Percentiles rank a stretch among this genome's conserved stretches.
These are phyloP conservation scores for Lentinula novae-zelandiae DNA, from an alignment of 1,284 basidiomycete genomes.

Conservation along the genomic window DNA sequence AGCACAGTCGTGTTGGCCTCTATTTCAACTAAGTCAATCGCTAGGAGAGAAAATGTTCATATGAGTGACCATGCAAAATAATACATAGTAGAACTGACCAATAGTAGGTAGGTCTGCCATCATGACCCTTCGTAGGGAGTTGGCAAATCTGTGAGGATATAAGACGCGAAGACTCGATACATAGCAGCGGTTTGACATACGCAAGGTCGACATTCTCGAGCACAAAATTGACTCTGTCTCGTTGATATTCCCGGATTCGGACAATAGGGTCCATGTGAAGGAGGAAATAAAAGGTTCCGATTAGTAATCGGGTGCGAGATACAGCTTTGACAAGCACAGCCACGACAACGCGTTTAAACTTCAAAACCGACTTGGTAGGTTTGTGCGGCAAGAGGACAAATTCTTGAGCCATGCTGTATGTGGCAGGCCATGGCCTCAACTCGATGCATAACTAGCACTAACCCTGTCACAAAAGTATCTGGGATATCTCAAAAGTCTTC, in stretches of 20 bases:
- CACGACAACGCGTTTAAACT: not conserved
- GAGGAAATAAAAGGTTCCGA: not conserved
- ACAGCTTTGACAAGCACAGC: not conserved
- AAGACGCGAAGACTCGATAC: constrained; percentile 7
- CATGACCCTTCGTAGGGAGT: constrained; percentile 84
- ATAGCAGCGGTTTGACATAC: constrained; percentile 34
- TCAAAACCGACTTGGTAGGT: not conserved
- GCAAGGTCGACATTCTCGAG: constrained; percentile 92
- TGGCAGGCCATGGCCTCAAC: too few species aligned
- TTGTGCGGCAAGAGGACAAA: too few species aligned
- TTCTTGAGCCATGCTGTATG: too few species aligned
- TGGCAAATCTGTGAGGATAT: constrained; percentile 64
- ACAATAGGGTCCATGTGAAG: constrained; percentile 49
- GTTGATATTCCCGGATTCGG: constrained; percentile 75
- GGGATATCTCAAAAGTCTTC: too few species aligned
- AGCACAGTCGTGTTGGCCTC: constrained; percentile 90
- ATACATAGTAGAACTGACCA: constrained; percentile 49
- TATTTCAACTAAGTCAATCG: constrained; percentile 97
- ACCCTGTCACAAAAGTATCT: too few species aligned
- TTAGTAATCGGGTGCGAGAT: not conserved
- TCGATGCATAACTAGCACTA: too few species aligned
- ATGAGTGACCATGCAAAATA: not conserved
- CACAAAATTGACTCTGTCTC: constrained; percentile 83
- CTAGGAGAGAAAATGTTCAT: constrained; percentile 36
- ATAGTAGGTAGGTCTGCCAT: constrained; percentile 96